Conservation (phyloP, 2,329 filamentous ascomycete species). For the Beauveria rudraprayagi region DNA sequence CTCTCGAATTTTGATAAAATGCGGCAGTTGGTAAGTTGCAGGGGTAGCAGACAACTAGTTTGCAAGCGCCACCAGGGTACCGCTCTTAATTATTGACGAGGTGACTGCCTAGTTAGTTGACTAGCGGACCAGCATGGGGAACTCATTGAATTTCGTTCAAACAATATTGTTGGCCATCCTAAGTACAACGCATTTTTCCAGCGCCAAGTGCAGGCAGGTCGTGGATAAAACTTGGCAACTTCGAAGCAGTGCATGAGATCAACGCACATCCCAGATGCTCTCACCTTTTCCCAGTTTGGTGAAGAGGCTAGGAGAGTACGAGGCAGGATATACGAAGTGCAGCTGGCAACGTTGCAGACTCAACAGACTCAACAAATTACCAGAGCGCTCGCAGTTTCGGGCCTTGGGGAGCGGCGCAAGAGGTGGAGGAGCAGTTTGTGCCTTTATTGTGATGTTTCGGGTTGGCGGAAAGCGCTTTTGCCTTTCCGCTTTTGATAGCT, state of each 20-base stretch:
- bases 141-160: not conserved
- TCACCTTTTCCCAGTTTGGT: not conserved
- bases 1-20: not conserved
- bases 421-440: no score
- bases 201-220: not conserved
- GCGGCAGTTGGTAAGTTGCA: conserved; percentile 5
- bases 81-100: not conserved
- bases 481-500: not conserved
- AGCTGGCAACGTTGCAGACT: not conserved
- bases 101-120: not conserved
- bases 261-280: not conserved
- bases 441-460: no score
- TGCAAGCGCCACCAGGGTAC: not conserved
- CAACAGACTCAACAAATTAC: no score
- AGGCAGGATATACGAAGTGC: not conserved
- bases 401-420: no score
- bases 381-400: no score
- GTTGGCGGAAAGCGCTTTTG: not conserved
- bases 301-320: not conserved
- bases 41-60: not conserved
- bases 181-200: not conserved
- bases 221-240: not conserved
- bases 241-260: not conserved
- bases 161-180: not conserved
- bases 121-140: not conserved